Evolutionary conservation across 768 basidiomycete genomes (phyloP), one percentile per base, ranked within the genome.

Genomic region (Tephrocybe sp.): DNA sequence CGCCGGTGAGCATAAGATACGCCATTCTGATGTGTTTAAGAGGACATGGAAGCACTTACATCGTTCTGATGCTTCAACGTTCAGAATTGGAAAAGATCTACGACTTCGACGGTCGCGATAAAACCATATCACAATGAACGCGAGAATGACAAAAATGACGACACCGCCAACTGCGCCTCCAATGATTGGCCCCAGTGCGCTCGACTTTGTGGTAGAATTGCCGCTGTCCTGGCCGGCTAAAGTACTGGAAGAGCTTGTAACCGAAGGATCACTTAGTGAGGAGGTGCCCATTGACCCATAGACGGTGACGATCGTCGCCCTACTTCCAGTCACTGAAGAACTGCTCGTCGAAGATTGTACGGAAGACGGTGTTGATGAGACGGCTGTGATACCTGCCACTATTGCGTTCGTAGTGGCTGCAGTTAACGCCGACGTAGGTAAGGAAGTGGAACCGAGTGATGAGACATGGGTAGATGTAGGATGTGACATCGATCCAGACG

Each of bases 121-220:
- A n/a, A n/a, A 45, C 20, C 13, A 52, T 5, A 52, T 13, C 1
- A 52, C 1, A 0, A 46, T 5, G 4, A 52, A 14, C 6, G 23
- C n/a, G 7, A 52, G 11, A 4, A 52, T 11, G 14, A 11, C 31
- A 13, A 52, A 22, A 8, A 45, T 16, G 10, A 32, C 44, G 16
- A 52, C 6, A n/a, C 51, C 51, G 19, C 51, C 51, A 4, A 52
- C 13, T 12, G 46, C 45, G 9, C 51, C 51, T 13, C 51, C 51
- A 14, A 41, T 39, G 16, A 52, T 52, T 11, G 51, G 31, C 22
- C 51, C 51, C n/a, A 38, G 17, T 12, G 35, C 12, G 22, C 22
- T 49, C 13, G 48, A 33, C 14, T 39, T 39, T 16, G 17, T n/a
- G n/a, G n/a, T n/a, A n/a, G n/a, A n/a, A n/a, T n/a, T n/a, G n/a